Evolutionary conservation across 2,329 filamentous ascomycete genomes (phyloP).

Genomic region (Didymella segeticola): DNA sequence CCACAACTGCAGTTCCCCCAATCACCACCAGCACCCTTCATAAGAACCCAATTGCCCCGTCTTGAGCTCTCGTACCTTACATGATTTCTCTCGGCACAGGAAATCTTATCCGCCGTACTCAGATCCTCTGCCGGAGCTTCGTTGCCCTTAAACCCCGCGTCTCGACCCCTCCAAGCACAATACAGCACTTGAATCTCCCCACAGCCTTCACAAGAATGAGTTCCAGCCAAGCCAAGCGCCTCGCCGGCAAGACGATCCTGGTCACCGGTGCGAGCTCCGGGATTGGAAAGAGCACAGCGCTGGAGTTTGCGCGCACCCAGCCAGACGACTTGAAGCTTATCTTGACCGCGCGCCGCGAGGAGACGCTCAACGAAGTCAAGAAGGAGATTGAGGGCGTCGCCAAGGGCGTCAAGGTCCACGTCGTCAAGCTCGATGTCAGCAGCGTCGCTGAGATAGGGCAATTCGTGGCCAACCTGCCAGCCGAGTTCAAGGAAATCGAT

Average conservation of each 20-base stretch:
- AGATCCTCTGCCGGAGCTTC: slow-evolving; percentile 2
- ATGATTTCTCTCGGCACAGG: slow-evolving; percentile 14
- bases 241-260: slow-evolving; percentile 89
- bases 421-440: slow-evolving; percentile 87
- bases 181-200: slow-evolving; percentile 15
- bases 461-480: slow-evolving; percentile 77
- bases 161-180: slow-evolving; percentile 2
- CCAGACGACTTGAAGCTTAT: slow-evolving; percentile 82
- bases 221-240: slow-evolving; percentile 74
- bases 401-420: slow-evolving; percentile 75
- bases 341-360: slow-evolving; percentile 84
- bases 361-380: slow-evolving; percentile 77
- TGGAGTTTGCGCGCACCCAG: slow-evolving; percentile 89
- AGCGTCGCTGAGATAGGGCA: slow-evolving; percentile 73
- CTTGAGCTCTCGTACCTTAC: slow-evolving; percentile 5
- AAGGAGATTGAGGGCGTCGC: slow-evolving; percentile 78
- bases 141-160: slow-evolving; percentile 4
- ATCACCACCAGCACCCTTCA: slow-evolving; percentile 6
- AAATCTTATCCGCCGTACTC: slow-evolving; percentile 8
- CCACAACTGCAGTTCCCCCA: slow-evolving; percentile 1
- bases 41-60: slow-evolving; percentile 8
- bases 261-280: slow-evolving; percentile 93
- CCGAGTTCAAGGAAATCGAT: slow-evolving; percentile 84
- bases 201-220: slow-evolving; percentile 62
- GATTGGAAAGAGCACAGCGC: slow-evolving; percentile 82